Base-by-base conservation (phyloP, 768 basidiomycete genomes). In the Polyporus arcularius region DNA sequence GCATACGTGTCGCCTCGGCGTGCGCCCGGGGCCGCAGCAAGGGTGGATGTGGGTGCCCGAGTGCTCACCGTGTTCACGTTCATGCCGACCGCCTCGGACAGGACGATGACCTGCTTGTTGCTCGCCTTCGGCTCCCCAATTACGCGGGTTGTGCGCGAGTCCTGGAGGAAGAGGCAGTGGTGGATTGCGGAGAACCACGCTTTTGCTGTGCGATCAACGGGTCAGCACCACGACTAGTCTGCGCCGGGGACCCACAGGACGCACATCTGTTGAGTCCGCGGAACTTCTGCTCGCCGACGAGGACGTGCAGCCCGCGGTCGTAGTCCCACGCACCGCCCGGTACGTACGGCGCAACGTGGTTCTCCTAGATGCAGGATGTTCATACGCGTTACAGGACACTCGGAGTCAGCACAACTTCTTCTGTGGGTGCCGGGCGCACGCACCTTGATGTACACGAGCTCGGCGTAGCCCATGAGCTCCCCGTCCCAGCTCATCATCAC, bases 401-500 rank as follows among this genome's bases (percentile, higher is more conserved):
- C 31, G 38, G 41, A 50, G 11, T 52, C 16, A 28, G n/a, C 35
- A 30, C 38, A 9, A 26, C 18, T 7, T 26, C 46, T 30, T 66
- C 21, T 0, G 28, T 12, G 31, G 39, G 31, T 70, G 70, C 15
- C 35, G 64, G 64, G 11, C 54, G 53, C 53, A 35, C 31, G 30
- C 60, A 80, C 82, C 74, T 82, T 82, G 52, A 74, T 65, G 69
- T 78, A 82, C 7, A 74, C 73, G n/a, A 81, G 48, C 62, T 83
- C 82, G 11, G 70, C 61, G 54, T 82, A 83, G 4, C 81, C 82
- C 70, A 73, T 72, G 46, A 70, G 57, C 61, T 73, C 73, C 7
- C 69, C 74, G 51, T 83, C 77, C 82, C 82, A 83, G 57, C 76
- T 77, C 69, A 80, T 76, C 60, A 83, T 76, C 11, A 78, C 64